These are phyloP conservation scores for Juglanconis sp. DNA, from an alignment of 2,329 filamentous ascomycete species.

Conservation along the genomic window DNA sequence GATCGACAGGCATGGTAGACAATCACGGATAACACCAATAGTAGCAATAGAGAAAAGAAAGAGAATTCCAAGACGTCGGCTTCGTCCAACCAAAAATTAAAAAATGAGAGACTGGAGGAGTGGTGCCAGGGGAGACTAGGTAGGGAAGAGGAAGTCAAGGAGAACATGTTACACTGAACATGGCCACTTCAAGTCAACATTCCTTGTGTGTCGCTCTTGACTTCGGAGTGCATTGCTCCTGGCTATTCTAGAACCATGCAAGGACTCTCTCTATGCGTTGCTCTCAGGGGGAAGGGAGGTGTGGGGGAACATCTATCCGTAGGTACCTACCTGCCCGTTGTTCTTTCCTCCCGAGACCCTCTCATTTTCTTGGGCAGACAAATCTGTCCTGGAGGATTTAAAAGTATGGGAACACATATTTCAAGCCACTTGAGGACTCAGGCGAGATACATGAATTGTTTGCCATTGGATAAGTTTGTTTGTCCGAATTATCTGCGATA, in stretches of 20 bases:
- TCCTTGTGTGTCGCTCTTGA: not conserved
- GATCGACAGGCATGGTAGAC: not conserved
- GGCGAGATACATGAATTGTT: not conserved
- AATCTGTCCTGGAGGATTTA: not conserved
- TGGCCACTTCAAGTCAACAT: not conserved
- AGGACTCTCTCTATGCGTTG: not conserved
- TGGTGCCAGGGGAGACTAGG: slow-evolving; percentile 15
- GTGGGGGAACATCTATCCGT: no score
- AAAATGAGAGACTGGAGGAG: slow-evolving; percentile 8
- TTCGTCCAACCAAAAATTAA: not conserved
- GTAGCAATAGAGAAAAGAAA: slow-evolving; percentile 1
- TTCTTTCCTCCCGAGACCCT: not conserved
- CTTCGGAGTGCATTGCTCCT: not conserved
- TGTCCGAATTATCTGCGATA: slow-evolving; percentile 1
- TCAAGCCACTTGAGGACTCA: not conserved
- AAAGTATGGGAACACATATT: not conserved
- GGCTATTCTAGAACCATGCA: no score
- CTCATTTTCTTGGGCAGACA: not conserved
- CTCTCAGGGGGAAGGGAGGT: no score
- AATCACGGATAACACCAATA: not conserved
- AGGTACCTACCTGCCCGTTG: not conserved
- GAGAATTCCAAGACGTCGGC: slow-evolving; percentile 1
- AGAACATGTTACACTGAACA: not conserved
- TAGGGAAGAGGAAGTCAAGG: not conserved
- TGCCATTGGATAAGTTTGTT: slow-evolving; percentile 1